phyloP scores from a whole-genome alignment of 2,329 filamentous ascomycete species.

The Tolypocladium cylindrosporum region DNA sequence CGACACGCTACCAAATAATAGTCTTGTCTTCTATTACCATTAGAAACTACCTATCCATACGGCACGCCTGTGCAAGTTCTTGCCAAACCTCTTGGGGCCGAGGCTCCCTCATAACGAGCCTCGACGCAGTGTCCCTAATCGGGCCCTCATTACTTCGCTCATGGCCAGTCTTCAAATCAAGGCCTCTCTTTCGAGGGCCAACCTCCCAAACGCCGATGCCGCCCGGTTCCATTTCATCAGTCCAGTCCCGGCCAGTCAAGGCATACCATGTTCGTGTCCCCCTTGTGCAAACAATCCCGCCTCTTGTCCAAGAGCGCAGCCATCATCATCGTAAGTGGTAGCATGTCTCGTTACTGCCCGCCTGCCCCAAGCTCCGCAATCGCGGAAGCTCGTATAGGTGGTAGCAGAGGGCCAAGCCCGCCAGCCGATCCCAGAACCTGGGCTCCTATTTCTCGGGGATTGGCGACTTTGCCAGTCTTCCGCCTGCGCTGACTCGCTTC shows the following conservation, averaged over 20 bases:
- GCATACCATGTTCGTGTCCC: not conserved
- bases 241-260: not conserved
- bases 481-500: slow-evolving; percentile 71
- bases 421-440: slow-evolving; percentile 27
- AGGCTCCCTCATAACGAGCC: not conserved
- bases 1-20: not conserved
- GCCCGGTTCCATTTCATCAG: not conserved
- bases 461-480: slow-evolving; percentile 56
- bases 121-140: not conserved
- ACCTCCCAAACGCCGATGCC: not conserved
- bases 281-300: not conserved
- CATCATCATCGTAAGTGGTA: slow-evolving; percentile 4
- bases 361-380: slow-evolving; percentile 12
- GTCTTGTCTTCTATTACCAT: slow-evolving; percentile 7
- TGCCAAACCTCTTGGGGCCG: not conserved
- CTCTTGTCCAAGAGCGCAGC: slow-evolving; percentile 2
- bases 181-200: not conserved
- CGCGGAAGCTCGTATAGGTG: slow-evolving; percentile 20
- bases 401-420: slow-evolving; percentile 26
- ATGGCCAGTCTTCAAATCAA: not conserved
- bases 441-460: slow-evolving; percentile 51
- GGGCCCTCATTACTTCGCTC: not conserved
- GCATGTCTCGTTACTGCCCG: slow-evolving; percentile 5
- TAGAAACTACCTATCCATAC: slow-evolving; percentile 8
- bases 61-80: not conserved